These are phyloP conservation scores for Didymella glomerata DNA, from an alignment of 2,329 filamentous ascomycete species.

Conservation along the genomic window DNA sequence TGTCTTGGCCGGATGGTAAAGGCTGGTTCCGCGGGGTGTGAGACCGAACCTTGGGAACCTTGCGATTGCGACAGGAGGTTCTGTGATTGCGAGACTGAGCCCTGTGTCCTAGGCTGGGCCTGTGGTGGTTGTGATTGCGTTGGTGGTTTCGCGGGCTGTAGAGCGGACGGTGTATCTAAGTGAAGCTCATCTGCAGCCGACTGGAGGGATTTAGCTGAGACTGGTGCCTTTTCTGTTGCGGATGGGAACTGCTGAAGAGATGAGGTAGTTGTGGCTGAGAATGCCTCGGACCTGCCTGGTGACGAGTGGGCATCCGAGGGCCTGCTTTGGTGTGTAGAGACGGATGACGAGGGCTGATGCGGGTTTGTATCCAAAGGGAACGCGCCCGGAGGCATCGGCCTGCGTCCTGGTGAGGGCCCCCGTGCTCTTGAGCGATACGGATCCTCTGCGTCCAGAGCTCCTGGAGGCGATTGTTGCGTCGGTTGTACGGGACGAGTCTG, in stretches of 20 bases:
- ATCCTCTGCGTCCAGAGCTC: conserved; percentile 36
- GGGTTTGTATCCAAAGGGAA: conserved; percentile 38
- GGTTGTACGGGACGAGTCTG: conserved; percentile 17
- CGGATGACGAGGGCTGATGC: conserved; percentile 34
- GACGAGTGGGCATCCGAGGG: conserved; percentile 37
- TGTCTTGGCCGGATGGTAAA: conserved; percentile 30
- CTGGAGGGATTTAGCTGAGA: conserved; percentile 17
- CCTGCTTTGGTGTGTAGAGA: conserved; percentile 40
- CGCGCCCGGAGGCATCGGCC: conserved; percentile 38
- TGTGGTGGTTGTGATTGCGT: conserved; percentile 5
- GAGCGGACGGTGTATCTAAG: conserved; percentile 24
- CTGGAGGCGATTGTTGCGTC: conserved; percentile 26
- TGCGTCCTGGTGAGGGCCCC: conserved; percentile 39
- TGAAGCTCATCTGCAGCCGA: conserved; percentile 32
- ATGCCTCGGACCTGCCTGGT: conserved; percentile 34
- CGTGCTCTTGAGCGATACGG: conserved; percentile 44
- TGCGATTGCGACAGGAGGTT: neutral
- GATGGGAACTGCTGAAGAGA: conserved; percentile 29
- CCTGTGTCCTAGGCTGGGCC: conserved; percentile 19
- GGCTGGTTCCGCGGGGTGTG: conserved; percentile 21
- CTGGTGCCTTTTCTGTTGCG: conserved; percentile 28
- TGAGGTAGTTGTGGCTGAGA: conserved; percentile 25
- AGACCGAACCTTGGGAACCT: conserved; percentile 7
- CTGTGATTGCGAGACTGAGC: conserved; percentile 7
- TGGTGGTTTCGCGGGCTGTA: conserved; percentile 13